Evolutionary conservation across 139 green algal species (phyloP), one percentile per base, ranked within the genome.

Genomic region (Chlorokybus atmophyticus): DNA sequence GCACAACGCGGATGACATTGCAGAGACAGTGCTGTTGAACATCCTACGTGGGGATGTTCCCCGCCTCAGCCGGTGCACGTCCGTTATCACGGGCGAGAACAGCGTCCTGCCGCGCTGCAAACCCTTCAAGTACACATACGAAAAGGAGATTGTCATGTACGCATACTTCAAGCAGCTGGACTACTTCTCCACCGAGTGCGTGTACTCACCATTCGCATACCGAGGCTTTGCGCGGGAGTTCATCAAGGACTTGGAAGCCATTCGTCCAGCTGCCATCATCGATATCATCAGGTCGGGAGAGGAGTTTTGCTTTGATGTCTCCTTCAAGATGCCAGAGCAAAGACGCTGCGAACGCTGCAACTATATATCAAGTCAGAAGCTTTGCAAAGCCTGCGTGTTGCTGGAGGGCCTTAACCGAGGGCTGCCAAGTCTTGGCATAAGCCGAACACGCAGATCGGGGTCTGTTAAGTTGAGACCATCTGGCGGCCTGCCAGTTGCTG

Each of bases 131-230:
- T 93, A 56, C 58, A 84, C 79, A 0, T 95, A 94, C 55, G 86
- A 95, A 62, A 96, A 98, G 81, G 90, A 97, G 68, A 98, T 97
- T 66, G 90, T 97, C 7, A 93, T 98, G 85, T 97, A 97, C 62
- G 90, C 90, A 3, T 92, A 95, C 82, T 96, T 94, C 79, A 95
- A 97, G 61, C 82, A 73, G 35, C 81, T 97, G 0, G 87, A 97
- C 66, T 97, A 97, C 76, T 97, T 97, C 62, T 87, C 74, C 38
- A 93, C 85, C 3, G 90, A 97, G 61, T 97, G 90, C 67, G 74
- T 93, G 1, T 97, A 97, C 69, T 79, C 90, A 2, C 90, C 90
- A 3, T 88, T 86, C 68, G 90, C 90, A 2, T 88, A 93, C 1
- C 74, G 90, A 0, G 90, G 90, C 4, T 81, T 87, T 42, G 82